phyloP scores from a whole-genome alignment of 352 stramenopile genomes.

The Phytophthora litchii region DNA sequence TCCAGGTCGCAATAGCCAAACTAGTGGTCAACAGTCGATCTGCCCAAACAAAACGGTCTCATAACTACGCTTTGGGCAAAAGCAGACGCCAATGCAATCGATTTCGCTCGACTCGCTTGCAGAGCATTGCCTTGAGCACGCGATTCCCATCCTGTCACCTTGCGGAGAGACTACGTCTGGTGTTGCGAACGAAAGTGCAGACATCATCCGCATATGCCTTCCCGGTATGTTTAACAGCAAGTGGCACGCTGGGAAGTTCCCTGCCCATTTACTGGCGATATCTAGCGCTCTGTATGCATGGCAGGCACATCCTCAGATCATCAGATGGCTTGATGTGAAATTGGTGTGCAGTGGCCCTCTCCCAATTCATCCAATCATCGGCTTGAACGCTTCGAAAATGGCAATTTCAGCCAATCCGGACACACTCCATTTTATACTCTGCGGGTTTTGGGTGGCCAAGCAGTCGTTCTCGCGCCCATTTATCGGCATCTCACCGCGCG shows the following conservation, averaged over 20 bases:
- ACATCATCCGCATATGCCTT: conserved; percentile 11
- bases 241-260: conserved; percentile 6
- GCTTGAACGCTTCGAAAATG: neutral
- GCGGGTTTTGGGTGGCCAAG: conserved; percentile 20
- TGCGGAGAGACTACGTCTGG: conserved; percentile 1
- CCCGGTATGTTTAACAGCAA: conserved; percentile 19
- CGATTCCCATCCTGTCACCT: neutral
- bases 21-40: no score
- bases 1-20: no score
- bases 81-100: no score
- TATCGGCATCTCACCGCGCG: conserved; percentile 22
- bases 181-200: conserved; percentile 10
- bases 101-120: no score
- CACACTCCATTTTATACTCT: conserved; percentile 2
- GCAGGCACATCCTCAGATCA: conserved; percentile 22
- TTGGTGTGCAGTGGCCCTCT: conserved; percentile 10
- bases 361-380: conserved; percentile 31
- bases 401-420: conserved; percentile 38
- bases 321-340: conserved; percentile 21
- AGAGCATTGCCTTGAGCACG: no score
- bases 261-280: neutral
- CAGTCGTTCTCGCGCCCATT: conserved; percentile 36
- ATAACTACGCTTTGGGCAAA: no score
- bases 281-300: conserved; percentile 5
- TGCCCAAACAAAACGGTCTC: no score